These are phyloP conservation scores for Sporothrix protearum DNA, from an alignment of 2,329 filamentous ascomycete species.

Conservation along the genomic window DNA sequence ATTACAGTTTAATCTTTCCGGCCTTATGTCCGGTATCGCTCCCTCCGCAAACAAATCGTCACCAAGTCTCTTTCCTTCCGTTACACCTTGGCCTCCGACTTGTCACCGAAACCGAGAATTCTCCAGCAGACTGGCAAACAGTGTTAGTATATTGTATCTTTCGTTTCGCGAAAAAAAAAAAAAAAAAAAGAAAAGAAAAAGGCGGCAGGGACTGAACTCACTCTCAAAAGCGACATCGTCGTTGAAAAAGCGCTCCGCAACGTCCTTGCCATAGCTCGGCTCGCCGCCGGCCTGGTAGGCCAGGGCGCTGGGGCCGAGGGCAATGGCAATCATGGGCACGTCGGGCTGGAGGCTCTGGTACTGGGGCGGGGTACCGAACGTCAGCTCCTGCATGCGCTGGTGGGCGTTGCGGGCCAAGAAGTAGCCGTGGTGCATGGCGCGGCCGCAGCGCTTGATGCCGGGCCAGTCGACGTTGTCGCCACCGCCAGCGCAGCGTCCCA, in stretches of 20 bases:
- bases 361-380: constrained; percentile 40
- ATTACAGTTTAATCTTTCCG: background rate
- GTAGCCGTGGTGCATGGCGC: constrained; percentile 70
- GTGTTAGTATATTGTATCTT: background rate
- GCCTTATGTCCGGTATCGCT: background rate
- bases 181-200: no score
- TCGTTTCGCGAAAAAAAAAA: background rate
- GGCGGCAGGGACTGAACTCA: constrained; percentile 45
- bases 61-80: background rate
- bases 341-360: constrained; percentile 52
- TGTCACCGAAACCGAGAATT: constrained; percentile 12
- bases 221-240: constrained; percentile 64
- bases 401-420: constrained; percentile 64
- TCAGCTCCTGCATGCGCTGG: constrained; percentile 52
- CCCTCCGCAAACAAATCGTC: background rate
- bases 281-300: constrained; percentile 58
- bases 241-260: constrained; percentile 62
- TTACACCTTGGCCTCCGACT: constrained; percentile 9
- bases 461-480: constrained; percentile 70
- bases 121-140: constrained; percentile 21
- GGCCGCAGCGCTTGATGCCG: constrained; percentile 75
- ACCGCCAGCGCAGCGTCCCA: constrained; percentile 61
- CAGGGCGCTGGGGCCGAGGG: constrained; percentile 66
- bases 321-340: constrained; percentile 65
- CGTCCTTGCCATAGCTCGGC: constrained; percentile 57